Percentiles rank a stretch among this genome's conserved stretches.
phyloP scores from a whole-genome alignment of 495 filamentous ascomycete genomes.

The Letharia columbiana region DNA sequence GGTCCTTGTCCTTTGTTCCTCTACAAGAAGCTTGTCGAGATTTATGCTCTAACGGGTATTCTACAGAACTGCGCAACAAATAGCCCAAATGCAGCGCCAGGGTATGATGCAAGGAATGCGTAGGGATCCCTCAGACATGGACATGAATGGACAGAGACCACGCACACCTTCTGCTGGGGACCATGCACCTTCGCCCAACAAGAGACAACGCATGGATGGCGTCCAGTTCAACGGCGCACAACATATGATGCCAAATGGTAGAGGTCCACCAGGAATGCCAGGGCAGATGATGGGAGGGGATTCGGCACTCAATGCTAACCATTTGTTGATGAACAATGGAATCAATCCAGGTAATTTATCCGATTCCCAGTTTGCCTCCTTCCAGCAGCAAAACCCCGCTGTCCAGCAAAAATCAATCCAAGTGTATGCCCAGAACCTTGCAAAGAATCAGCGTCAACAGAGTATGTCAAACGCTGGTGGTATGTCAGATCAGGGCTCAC shows the following conservation, averaged over 20 bases:
- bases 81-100: constrained; percentile 58
- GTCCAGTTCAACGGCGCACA: constrained; percentile 57
- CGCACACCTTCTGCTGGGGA: constrained; percentile 76
- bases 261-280: constrained; percentile 61
- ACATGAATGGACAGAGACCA: constrained; percentile 72
- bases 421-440: constrained; percentile 75
- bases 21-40: neutral
- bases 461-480: constrained; percentile 60
- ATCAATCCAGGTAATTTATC: constrained; percentile 67
- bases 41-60: constrained; percentile 5
- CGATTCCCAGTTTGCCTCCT: constrained; percentile 67
- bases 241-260: constrained; percentile 72
- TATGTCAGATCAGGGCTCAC: constrained; percentile 63
- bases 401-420: constrained; percentile 73
- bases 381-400: constrained; percentile 50
- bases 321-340: constrained; percentile 66
- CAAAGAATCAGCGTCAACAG: constrained; percentile 66
- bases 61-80: constrained; percentile 38
- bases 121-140: constrained; percentile 76
- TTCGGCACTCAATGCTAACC: constrained; percentile 45
- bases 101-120: constrained; percentile 56
- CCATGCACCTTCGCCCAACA: constrained; percentile 85
- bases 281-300: constrained; percentile 55
- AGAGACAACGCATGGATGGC: constrained; percentile 79
- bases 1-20: neutral